Evolutionary conservation across 495 filamentous ascomycete genomes (phyloP).

Genomic region (Aspergillus bridgeri): DNA sequence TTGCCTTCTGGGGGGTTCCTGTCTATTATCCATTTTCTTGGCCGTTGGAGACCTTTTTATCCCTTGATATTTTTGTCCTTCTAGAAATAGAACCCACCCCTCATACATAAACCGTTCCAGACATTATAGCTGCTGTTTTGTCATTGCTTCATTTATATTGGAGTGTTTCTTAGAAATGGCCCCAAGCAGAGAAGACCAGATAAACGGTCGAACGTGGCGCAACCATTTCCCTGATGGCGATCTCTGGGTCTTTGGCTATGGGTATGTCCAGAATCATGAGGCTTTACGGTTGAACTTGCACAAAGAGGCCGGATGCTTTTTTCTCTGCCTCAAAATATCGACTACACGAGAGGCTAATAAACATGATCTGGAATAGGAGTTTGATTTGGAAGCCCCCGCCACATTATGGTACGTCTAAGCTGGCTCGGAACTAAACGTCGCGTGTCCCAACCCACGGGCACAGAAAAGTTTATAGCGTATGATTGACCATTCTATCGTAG

Average conservation of each 20-base stretch:
- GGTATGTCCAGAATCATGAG: constrained; percentile 49
- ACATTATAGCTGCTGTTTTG: no score
- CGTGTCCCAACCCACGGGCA: not conserved
- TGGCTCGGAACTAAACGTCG: not conserved
- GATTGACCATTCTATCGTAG: constrained; percentile 37
- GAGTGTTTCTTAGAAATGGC: not conserved
- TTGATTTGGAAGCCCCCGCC: constrained; percentile 99
- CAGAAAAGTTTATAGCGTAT: not conserved
- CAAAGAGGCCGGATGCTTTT: no score
- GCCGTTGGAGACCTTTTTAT: not conserved
- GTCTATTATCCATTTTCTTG: not conserved
- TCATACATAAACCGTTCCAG: no score
- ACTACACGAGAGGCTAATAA: not conserved
- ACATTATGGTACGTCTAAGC: constrained; percentile 69
- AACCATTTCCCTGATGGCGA: constrained; percentile 50
- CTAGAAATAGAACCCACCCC: not conserved
- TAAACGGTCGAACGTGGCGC: constrained; percentile 40
- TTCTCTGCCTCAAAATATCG: not conserved
- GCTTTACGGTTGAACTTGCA: not conserved
- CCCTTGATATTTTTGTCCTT: not conserved
- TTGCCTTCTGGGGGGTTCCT: not conserved
- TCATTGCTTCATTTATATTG: not conserved
- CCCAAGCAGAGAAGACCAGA: constrained; percentile 18
- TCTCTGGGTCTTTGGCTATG: constrained; percentile 91
- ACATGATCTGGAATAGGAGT: constrained; percentile 56